These are phyloP conservation scores for Endotrypanum monterogeii DNA, from an alignment of 208 protist species.

Conservation along the genomic window DNA sequence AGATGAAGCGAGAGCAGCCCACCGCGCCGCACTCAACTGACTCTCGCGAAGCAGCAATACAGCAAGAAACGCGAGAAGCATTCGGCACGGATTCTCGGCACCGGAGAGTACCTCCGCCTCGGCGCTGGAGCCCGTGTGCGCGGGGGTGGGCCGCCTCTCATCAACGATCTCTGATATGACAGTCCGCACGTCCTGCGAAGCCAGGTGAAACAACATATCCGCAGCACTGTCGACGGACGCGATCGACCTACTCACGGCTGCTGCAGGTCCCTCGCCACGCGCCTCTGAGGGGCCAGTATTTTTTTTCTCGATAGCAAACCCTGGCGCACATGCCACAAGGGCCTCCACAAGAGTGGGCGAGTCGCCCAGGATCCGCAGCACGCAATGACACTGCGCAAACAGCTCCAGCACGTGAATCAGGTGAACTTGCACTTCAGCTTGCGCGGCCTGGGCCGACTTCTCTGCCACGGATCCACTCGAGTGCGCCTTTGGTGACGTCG, in stretches of 20 bases:
- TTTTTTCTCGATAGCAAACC: background rate
- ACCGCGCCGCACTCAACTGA: conserved; percentile 24
- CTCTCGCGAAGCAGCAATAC: conserved; percentile 33
- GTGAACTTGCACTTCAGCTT: background rate
- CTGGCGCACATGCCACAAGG: conserved; percentile 24
- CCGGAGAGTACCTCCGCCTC: background rate
- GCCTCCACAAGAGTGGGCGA: conserved; percentile 24
- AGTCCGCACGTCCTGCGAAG: background rate
- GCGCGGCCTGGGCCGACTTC: background rate
- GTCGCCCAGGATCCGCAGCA: conserved; percentile 10
- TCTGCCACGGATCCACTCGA: background rate
- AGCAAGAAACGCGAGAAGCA: conserved; percentile 19
- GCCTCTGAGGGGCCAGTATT: background rate
- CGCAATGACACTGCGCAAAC: conserved; percentile 21
- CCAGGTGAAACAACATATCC: conserved; percentile 1
- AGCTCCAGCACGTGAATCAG: background rate
- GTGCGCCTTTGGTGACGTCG: background rate
- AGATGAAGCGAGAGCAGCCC: conserved; percentile 6
- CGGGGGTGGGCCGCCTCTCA: background rate
- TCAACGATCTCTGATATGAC: background rate
- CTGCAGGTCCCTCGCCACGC: background rate
- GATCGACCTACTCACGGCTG: background rate
- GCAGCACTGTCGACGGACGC: background rate
- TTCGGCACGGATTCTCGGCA: conserved; percentile 4
- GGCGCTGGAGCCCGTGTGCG: background rate